Base-by-base conservation (phyloP, 768 basidiomycete species). In the Pleurotus eryngii region DNA sequence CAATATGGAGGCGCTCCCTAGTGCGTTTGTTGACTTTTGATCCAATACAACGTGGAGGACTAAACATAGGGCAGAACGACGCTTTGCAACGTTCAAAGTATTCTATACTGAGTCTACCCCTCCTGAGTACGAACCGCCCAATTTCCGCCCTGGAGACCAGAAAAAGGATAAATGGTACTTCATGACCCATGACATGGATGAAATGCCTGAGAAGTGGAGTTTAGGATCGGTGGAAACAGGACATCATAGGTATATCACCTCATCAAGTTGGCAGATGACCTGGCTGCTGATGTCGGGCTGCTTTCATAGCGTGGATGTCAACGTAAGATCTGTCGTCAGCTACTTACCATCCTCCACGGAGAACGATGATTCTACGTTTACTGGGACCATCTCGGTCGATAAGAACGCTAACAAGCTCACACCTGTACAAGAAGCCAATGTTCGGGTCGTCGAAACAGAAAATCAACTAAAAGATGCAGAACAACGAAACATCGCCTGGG, bases 81-180 rank as follows among this genome's bases (percentile, higher is more conserved):
- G 92, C 35, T 95, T 80, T 64, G 90, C 92, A n/a, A 90, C 87
- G 18, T 91, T 95, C 76, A 95, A 95, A 67, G 71, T 92, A 9
- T 92, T 88, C 67, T 95, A 93, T 68, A 88, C 87, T 12, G 85
- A 90, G 47, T 77, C 83, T 18, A 86, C 91, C 11, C 93, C 93
- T 0, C 73, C 77, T 7, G 86, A 92, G 50, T 95, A 95, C 64
- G 89, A 95, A 66, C 93, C 93, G 4, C 89, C 89, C 0, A 75
- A 86, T 67, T 94, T 94, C 65, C 79, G 81, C 57, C 71, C 87
- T 4, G 90, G 85, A 0, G 90, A 94, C 64, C 72, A 73, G 4
- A 76, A 85, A n/a, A 81, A 80, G 59, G 85, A 92, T 66, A 88
- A 76, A 57, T 92, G 88, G 84, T 89, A 82, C 65, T 89, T 94